Percentiles rank a stretch among this genome's conserved stretches.
Evolutionary conservation across 768 basidiomycete genomes (phyloP).

Genomic region (Pisolithus marmoratus): DNA sequence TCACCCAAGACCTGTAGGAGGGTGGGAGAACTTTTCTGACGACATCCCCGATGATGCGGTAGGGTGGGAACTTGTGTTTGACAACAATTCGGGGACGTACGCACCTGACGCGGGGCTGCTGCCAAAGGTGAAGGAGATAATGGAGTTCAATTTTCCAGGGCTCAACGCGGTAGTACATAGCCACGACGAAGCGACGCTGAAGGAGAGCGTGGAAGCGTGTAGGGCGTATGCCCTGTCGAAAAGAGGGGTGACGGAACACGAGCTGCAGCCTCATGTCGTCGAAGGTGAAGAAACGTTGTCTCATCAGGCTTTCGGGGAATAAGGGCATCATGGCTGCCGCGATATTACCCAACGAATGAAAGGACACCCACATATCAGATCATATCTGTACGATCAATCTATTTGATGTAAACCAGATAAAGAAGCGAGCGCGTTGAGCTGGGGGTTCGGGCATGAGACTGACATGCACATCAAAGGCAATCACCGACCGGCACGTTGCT

Average conservation of each 20-base stretch:
- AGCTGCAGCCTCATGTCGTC: conserved; percentile 56
- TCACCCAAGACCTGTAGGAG: conserved; percentile 65
- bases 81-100: conserved; percentile 85
- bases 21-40: conserved; percentile 61
- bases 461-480: conserved; percentile 16
- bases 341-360: conserved; percentile 4
- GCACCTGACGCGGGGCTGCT: conserved; percentile 63
- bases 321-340: not conserved
- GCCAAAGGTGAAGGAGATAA: conserved; percentile 50
- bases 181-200: conserved; percentile 49
- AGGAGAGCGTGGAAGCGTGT: conserved; percentile 60
- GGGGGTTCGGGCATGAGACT: not conserved
- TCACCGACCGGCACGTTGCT: conserved; percentile 29
- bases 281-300: conserved; percentile 52
- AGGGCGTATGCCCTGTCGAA: conserved; percentile 55
- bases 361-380: not conserved
- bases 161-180: conserved; percentile 51
- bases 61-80: conserved; percentile 77
- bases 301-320: conserved; percentile 17
- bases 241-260: conserved; percentile 54
- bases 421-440: too few relatives aligned
- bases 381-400: not conserved
- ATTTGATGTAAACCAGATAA: conserved; percentile 7
- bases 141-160: conserved; percentile 73
- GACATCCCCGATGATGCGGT: conserved; percentile 47